A percentile compares a stretch with the other conserved stretches of the same genome.
Evolutionary conservation across 345 rosid genomes (phyloP).

Genomic region (Aurinia saxatilis): DNA sequence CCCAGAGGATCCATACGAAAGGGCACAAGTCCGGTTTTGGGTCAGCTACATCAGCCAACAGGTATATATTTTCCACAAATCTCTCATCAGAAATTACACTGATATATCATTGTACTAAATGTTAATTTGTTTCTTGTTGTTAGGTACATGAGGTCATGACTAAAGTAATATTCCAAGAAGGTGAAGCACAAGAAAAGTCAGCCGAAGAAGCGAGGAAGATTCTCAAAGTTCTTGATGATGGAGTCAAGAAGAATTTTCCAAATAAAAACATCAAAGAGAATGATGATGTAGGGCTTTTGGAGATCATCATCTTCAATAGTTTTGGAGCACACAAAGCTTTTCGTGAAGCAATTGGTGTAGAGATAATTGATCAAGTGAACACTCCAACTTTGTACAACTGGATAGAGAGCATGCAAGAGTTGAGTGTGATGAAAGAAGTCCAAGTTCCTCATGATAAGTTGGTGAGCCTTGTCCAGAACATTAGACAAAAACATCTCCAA

Average conservation of each 20-base stretch:
- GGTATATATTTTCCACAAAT: neutral
- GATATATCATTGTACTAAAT: neutral
- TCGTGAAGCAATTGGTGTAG: conserved; percentile 20
- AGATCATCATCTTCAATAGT: conserved; percentile 25
- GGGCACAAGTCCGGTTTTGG: conserved; percentile 27
- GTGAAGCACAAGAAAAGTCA: conserved; percentile 32
- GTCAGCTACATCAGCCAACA: conserved; percentile 27
- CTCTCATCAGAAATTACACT: neutral
- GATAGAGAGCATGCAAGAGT: conserved; percentile 24
- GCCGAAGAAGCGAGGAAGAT: conserved; percentile 26
- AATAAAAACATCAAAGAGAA: neutral
- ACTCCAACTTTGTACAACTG: conserved; percentile 22
- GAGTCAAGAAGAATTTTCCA: conserved; percentile 15
- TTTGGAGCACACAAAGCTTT: conserved; percentile 21
- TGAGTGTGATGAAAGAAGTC: conserved; percentile 24
- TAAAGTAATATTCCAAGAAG: conserved; percentile 10
- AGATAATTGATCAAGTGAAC: conserved; percentile 17
- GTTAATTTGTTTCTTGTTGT: neutral
- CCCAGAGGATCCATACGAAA: conserved; percentile 30
- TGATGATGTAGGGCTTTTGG: conserved; percentile 25
- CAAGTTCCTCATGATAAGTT: conserved; percentile 28
- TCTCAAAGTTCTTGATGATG: conserved; percentile 34
- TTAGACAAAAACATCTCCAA: conserved; percentile 14
- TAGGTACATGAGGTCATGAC: conserved; percentile 24
- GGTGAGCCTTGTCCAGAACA: neutral